Conservation (phyloP, 495 filamentous ascomycete genomes). For the Staphylotrichum longicolle region DNA sequence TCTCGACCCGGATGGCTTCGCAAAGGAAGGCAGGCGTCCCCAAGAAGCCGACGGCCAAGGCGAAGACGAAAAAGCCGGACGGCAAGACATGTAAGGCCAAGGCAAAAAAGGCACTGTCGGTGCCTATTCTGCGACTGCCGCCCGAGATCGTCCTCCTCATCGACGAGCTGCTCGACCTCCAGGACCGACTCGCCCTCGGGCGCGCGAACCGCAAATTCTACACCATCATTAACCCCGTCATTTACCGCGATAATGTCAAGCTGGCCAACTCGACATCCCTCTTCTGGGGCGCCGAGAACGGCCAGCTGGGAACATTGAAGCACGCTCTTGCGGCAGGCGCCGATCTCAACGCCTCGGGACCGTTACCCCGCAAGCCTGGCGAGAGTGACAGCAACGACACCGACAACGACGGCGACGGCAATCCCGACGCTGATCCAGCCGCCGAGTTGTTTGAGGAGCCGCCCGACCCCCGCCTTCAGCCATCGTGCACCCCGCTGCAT, state of each 20-base stretch:
- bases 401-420: constrained; percentile 11
- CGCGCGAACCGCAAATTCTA: constrained; percentile 25
- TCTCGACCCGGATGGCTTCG: constrained; percentile 17
- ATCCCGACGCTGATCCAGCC: constrained; percentile 11
- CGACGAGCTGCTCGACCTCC: constrained; percentile 24
- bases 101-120: constrained; percentile 10
- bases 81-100: constrained; percentile 16
- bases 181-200: constrained; percentile 25
- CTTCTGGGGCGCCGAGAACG: constrained; percentile 30
- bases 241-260: constrained; percentile 29
- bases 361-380: constrained; percentile 18
- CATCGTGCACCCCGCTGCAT: constrained; percentile 34
- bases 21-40: constrained; percentile 9
- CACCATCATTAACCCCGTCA: constrained; percentile 24
- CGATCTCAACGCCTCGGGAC: constrained; percentile 26
- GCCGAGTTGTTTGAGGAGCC: constrained; percentile 11
- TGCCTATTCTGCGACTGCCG: constrained; percentile 25
- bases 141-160: constrained; percentile 32
- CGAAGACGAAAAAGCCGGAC: constrained; percentile 16
- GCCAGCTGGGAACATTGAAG: constrained; percentile 29
- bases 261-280: constrained; percentile 14
- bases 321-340: constrained; percentile 30
- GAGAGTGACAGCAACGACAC: constrained; percentile 4
- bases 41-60: constrained; percentile 17
- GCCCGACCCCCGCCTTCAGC: constrained; percentile 14